A percentile compares a stretch with the other conserved stretches of the same genome.
Evolutionary conservation across 2,329 filamentous ascomycete species (phyloP).

Genomic region (Alternaria brassicae): DNA sequence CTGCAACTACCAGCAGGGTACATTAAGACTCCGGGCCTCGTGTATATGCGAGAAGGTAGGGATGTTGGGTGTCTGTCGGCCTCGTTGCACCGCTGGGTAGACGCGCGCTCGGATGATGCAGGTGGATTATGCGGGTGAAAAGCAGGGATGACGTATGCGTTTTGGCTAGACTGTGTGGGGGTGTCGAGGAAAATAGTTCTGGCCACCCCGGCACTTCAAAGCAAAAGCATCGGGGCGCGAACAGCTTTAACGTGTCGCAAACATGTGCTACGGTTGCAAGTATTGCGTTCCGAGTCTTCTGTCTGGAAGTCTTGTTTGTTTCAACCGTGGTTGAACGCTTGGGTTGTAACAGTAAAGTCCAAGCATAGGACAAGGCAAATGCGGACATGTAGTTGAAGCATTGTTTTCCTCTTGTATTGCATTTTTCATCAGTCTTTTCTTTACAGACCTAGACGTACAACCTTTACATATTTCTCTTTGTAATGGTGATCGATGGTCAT

Average conservation of each 20-base stretch:
- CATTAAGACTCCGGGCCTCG: background rate
- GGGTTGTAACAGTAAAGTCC: background rate
- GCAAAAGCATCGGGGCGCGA: background rate
- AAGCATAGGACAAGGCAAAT: background rate
- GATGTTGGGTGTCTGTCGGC: slow-evolving; percentile 19
- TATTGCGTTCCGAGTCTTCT: background rate
- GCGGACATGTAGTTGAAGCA: background rate
- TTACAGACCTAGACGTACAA: background rate
- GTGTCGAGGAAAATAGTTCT: background rate
- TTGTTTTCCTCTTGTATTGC: background rate
- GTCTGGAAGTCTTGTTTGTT: background rate
- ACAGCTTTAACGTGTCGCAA: background rate
- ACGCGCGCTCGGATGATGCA: slow-evolving; percentile 19
- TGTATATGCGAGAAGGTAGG: slow-evolving; percentile 1
- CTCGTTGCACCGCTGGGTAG: slow-evolving; percentile 15
- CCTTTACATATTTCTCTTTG: background rate
- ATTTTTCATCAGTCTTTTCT: slow-evolving; percentile 2
- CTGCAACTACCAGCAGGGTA: background rate
- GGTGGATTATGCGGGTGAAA: slow-evolving; percentile 10
- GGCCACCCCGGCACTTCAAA: background rate
- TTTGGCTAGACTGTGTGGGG: slow-evolving; percentile 17
- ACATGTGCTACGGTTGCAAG: background rate
- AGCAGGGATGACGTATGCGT: slow-evolving; percentile 28
- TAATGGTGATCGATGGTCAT: background rate
- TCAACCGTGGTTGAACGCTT: background rate